These are phyloP conservation scores for Gryganskiella cystojenkinii DNA, from an alignment of 192 early-diverging fungal genomes.

Conservation along the genomic window DNA sequence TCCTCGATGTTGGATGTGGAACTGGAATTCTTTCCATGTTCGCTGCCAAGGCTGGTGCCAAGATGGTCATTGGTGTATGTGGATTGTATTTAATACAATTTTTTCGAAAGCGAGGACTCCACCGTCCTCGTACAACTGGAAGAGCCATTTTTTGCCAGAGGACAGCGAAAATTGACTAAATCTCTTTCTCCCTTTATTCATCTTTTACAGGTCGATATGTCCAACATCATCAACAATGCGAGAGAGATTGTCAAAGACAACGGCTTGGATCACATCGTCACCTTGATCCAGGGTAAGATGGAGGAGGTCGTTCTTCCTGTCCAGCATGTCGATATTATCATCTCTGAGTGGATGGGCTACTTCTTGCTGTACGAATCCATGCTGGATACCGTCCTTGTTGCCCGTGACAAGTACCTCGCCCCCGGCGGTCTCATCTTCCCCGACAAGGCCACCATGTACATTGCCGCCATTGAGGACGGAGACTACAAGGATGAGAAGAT, in stretches of 20 bases:
- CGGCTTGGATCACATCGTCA: conserved; percentile 68
- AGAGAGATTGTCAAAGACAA: conserved; percentile 81
- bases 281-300: conserved; percentile 79
- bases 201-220: conserved; percentile 85
- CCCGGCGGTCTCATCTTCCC: conserved; percentile 72
- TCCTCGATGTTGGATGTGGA: conserved; percentile 91
- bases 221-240: conserved; percentile 86
- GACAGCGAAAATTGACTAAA: not conserved
- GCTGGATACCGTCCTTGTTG: conserved; percentile 89
- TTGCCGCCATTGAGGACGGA: conserved; percentile 80
- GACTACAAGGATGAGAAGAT: conserved; percentile 85
- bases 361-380: conserved; percentile 92
- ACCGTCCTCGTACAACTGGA: too few relatives aligned
- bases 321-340: conserved; percentile 82
- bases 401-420: conserved; percentile 82
- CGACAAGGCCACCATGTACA: conserved; percentile 73
- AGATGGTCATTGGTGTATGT: conserved; percentile 63
- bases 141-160: too few relatives aligned
- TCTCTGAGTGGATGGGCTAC: conserved; percentile 96
- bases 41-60: conserved; percentile 88
- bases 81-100: not conserved
- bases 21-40: conserved; percentile 95
- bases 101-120: too few relatives aligned
- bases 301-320: conserved; percentile 85
- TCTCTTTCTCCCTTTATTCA: too few relatives aligned